A percentile compares a stretch with the other conserved stretches of the same genome.
phyloP scores from a whole-genome alignment of 768 basidiomycete species.

The Lactarius trivialis region DNA sequence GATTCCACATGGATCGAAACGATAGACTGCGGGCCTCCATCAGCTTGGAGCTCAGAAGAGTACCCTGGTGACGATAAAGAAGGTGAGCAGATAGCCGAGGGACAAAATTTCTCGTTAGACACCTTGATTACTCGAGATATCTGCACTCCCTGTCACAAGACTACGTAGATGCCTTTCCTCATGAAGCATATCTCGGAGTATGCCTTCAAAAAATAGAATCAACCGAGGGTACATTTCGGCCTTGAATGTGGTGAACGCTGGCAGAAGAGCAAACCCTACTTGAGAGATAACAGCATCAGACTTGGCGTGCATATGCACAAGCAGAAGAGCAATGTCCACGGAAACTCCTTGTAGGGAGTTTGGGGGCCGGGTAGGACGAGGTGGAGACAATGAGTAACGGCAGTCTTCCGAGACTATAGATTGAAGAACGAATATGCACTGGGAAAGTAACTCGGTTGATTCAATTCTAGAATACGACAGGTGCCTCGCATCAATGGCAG shows the following conservation, averaged over 20 bases:
- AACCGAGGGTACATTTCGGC: conserved; percentile 56
- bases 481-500: conserved; percentile 40
- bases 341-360: conserved; percentile 67
- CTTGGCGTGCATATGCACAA: conserved; percentile 49
- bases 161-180: conserved; percentile 34
- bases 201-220: conserved; percentile 59
- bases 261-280: conserved; percentile 65
- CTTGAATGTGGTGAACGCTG: conserved; percentile 64
- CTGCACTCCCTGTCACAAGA: not conserved
- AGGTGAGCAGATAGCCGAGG: not conserved
- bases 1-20: conserved; percentile 25
- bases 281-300: conserved; percentile 48
- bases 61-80: not conserved
- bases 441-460: conserved; percentile 48
- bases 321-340: conserved; percentile 64
- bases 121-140: conserved; percentile 2
- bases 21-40: not conserved
- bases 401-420: conserved; percentile 69
- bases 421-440: conserved; percentile 54
- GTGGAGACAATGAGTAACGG: conserved; percentile 51
- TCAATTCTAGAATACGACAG: conserved; percentile 37
- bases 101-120: not conserved
- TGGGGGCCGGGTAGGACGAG: conserved; percentile 62
- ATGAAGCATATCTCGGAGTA: conserved; percentile 49
- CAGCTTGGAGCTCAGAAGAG: not conserved